phyloP scores from a whole-genome alignment of 306 rosid species.

The Begonia masoniana region DNA sequence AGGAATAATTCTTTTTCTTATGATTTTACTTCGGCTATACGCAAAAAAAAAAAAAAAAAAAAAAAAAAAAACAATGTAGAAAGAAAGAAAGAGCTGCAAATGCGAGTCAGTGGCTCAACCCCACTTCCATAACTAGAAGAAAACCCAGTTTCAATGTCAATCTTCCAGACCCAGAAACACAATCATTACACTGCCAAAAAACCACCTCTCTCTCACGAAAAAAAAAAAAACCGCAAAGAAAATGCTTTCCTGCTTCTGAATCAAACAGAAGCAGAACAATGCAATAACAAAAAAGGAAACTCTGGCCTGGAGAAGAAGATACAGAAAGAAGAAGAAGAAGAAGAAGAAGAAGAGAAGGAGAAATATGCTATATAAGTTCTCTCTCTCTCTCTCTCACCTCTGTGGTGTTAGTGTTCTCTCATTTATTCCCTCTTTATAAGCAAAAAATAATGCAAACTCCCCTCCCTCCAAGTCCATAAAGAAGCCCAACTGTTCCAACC shows the following conservation, averaged over 20 bases:
- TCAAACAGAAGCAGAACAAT: constrained; percentile 25
- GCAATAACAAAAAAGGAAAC: constrained; percentile 14
- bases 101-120: constrained; percentile 25
- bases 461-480: constrained; percentile 11
- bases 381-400: constrained; percentile 1
- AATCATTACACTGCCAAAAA: constrained; percentile 3
- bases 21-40: constrained; percentile 39
- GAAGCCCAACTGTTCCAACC: constrained; percentile 11
- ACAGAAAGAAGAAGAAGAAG: neutral
- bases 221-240: neutral
- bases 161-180: constrained; percentile 7
- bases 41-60: constrained; percentile 26
- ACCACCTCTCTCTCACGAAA: neutral
- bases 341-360: constrained; percentile 8
- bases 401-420: constrained; percentile 8
- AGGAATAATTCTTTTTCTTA: constrained; percentile 12
- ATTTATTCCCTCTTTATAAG: constrained; percentile 22
- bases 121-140: constrained; percentile 10
- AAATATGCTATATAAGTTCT: too few species aligned
- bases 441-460: constrained; percentile 1
- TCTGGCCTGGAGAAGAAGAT: constrained; percentile 1
- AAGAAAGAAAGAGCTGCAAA: constrained; percentile 25
- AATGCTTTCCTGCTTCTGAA: constrained; percentile 19
- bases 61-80: constrained; percentile 7
- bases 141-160: constrained; percentile 26